These are phyloP conservation scores for Kuraishia ogatae DNA, from an alignment of 805 yeast species.

Conservation along the genomic window DNA sequence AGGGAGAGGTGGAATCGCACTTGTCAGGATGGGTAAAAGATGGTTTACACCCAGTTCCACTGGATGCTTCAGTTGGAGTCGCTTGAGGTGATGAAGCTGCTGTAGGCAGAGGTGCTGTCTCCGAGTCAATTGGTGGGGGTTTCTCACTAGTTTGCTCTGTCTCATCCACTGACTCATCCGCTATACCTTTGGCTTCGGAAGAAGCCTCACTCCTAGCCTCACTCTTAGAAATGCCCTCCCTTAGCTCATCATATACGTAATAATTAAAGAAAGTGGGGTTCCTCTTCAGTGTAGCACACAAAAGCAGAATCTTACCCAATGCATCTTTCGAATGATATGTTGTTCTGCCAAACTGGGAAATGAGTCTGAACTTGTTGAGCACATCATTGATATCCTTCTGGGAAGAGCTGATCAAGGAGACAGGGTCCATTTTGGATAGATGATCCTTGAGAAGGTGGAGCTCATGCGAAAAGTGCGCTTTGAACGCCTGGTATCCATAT, in stretches of 20 bases:
- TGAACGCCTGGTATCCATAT: constrained; percentile 15
- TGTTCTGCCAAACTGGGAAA: constrained; percentile 6
- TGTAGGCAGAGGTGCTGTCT: no score
- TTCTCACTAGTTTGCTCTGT: no score
- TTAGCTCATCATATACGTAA: not conserved
- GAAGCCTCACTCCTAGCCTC: no score
- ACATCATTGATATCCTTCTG: constrained; percentile 4
- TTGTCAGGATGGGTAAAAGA: no score
- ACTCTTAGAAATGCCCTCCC: no score
- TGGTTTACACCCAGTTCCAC: no score
- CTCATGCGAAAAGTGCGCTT: constrained; percentile 12
- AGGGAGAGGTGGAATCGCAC: no score
- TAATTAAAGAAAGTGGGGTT: constrained; percentile 8
- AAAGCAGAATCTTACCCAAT: constrained; percentile 5
- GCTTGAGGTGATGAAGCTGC: no score
- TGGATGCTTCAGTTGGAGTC: no score
- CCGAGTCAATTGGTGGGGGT: no score
- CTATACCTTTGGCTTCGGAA: no score
- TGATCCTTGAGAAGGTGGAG: constrained; percentile 7
- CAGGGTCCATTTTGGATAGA: constrained; percentile 1
- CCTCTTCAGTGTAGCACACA: constrained; percentile 14
- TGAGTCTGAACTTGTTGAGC: constrained; percentile 9
- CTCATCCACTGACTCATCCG: no score
- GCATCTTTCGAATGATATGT: constrained; percentile 4
- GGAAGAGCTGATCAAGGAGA: not conserved